Evolutionary conservation across 768 basidiomycete species (phyloP), one percentile per base, ranked within the genome.

Genomic region (Daedaleopsis nitida): DNA sequence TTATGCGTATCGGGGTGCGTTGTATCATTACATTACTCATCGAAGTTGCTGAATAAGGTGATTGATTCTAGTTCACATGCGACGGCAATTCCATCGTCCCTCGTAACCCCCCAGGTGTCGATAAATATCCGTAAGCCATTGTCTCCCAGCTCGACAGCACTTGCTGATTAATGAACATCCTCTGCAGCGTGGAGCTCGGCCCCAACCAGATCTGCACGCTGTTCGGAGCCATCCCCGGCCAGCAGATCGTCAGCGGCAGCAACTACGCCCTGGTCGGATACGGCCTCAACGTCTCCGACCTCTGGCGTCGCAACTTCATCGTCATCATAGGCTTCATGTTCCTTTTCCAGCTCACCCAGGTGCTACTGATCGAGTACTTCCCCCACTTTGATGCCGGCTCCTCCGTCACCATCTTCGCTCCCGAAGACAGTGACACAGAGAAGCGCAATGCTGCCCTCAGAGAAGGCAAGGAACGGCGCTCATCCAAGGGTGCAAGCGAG

Each of bases 141-240:
- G n/a, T 35, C 27, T n/a, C 1, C 9, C 14, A 23, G 58, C 27
- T 57, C 47, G 67, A 68, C 60, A 55, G 70, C n/a, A 74, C 3
- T 7, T 72, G 23, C 19, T 43, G 8, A 66, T 24, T 68, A 63
- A 55, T 61, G 45, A 17, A 39, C 59, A 8, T 48, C 58, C 47
- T 2, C 35, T 45, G 24, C 59, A 84, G 89, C 65, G 72, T 77
- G 50, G 63, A 69, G 59, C 70, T 89, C 63, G 82, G 86, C 47
- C 75, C 81, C 1, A 88, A 93, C 66, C 93, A 94, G 75, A 84
- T 83, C 11, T 94, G 93, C 73, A 91, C 91, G 0, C 74, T 94
- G 21, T 82, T 81, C 58, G 92, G 92, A n/a, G 75, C 89, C 1
- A 66, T 70, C 4, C 73, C 81, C 0, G 92, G 92, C 0, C 81